Evolutionary conservation across 2,329 filamentous ascomycete species (phyloP).

Genomic region (Penicillium sp.): DNA sequence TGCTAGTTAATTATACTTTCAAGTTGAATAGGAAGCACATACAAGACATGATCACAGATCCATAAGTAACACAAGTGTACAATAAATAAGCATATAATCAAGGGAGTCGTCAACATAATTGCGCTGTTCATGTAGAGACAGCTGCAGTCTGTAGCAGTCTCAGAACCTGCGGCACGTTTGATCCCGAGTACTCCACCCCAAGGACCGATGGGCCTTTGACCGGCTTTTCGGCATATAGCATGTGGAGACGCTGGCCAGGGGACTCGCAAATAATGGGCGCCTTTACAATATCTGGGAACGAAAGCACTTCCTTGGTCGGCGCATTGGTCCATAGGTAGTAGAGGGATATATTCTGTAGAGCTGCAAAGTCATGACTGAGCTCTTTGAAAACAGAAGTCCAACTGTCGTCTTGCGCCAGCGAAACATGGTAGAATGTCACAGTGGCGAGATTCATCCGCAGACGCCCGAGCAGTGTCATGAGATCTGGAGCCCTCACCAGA

Average conservation of each 20-base stretch:
- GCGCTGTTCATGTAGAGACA: neutral
- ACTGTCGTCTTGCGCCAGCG: constrained; percentile 11
- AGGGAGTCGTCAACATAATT: no score
- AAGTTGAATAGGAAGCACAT: no score
- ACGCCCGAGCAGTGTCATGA: constrained; percentile 11
- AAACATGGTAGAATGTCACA: constrained; percentile 20
- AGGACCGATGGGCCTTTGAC: constrained; percentile 12
- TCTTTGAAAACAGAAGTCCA: constrained; percentile 15
- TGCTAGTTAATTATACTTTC: no score
- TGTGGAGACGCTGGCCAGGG: constrained; percentile 8
- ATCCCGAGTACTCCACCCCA: constrained; percentile 22
- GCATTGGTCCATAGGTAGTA: constrained; percentile 21
- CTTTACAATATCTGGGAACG: constrained; percentile 19
- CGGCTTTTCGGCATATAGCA: constrained; percentile 18
- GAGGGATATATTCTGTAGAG: constrained; percentile 17
- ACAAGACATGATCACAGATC: neutral
- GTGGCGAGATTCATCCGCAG: constrained; percentile 9
- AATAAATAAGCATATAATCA: neutral
- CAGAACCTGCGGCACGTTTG: constrained; percentile 16
- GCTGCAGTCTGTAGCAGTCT: constrained; percentile 11
- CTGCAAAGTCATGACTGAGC: constrained; percentile 7
- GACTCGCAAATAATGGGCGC: neutral
- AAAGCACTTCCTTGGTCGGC: constrained; percentile 15
- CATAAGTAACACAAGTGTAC: neutral
- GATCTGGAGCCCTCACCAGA: constrained; percentile 12